Conservation (phyloP, 768 basidiomycete species). For the Epithele typhae region DNA sequence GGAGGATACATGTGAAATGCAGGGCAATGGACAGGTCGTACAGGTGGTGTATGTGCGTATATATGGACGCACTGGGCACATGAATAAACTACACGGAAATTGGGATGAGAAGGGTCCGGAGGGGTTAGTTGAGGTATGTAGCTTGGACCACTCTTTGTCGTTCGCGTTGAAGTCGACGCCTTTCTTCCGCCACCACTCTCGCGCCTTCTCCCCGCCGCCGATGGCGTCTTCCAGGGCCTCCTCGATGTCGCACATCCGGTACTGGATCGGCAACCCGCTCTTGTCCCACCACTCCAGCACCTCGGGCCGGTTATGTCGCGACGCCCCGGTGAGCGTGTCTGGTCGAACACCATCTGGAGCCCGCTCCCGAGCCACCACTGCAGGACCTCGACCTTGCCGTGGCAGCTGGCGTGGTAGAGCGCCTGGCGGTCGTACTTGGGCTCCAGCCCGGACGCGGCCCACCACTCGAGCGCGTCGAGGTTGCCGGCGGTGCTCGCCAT, state of each 20-base stretch:
- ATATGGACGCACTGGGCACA: too few species aligned
- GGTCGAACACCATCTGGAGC: constrained; percentile 73
- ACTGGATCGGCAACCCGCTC: constrained; percentile 74
- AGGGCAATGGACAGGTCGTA: too few species aligned
- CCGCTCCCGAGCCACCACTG: constrained; percentile 84
- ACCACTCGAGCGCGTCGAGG: constrained; percentile 78
- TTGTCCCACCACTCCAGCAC: constrained; percentile 89
- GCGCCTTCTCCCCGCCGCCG: constrained; percentile 69
- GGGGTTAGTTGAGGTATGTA: constrained; percentile 64
- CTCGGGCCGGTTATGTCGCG: constrained; percentile 74
- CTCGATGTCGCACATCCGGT: constrained; percentile 88
- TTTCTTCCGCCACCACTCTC: constrained; percentile 77
- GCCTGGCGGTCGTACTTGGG: constrained; percentile 76
- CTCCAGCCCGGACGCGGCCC: constrained; percentile 74
- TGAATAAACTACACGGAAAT: too few species aligned
- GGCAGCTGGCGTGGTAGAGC: constrained; percentile 72
- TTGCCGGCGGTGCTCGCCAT: constrained; percentile 78
- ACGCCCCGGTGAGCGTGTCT: constrained; percentile 74
- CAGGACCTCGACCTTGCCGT: constrained; percentile 75
- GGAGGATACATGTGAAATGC: too few species aligned
- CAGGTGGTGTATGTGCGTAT: too few species aligned
- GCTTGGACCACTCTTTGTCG: constrained; percentile 86
- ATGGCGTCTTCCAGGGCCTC: constrained; percentile 88
- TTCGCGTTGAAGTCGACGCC: constrained; percentile 82
- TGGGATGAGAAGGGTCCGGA: too few species aligned